Evolutionary conservation across 1,284 basidiomycete species (phyloP).

Genomic region (Trametes pubescens): DNA sequence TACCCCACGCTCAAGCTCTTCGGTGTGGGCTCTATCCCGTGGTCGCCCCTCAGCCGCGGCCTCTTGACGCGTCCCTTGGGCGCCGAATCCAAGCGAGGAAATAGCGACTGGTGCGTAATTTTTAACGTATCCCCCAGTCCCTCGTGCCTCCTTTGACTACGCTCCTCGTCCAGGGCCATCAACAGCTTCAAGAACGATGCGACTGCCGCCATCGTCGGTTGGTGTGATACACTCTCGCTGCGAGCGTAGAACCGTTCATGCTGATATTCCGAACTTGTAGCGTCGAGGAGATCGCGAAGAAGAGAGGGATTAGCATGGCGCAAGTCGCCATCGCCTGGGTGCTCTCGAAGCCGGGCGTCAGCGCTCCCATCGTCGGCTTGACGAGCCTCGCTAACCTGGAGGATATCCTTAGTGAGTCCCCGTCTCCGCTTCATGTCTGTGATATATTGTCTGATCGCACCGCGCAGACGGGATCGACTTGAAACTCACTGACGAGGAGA

Average conservation of each 20-base stretch:
- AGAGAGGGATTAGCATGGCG: constrained; percentile 47
- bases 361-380: constrained; percentile 50
- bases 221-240: constrained; percentile 12
- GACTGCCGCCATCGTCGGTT: constrained; percentile 35
- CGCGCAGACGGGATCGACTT: constrained; percentile 25
- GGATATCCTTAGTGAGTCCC: constrained; percentile 40
- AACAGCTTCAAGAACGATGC: constrained; percentile 11
- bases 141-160: background rate
- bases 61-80: constrained; percentile 51
- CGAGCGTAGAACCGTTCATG: background rate
- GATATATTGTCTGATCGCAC: background rate
- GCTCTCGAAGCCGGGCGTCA: constrained; percentile 38
- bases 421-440: background rate
- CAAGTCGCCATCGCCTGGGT: constrained; percentile 51
- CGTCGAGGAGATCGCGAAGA: constrained; percentile 49
- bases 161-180: constrained; percentile 14
- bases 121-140: too few species aligned
- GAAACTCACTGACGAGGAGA: constrained; percentile 30
- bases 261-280: constrained; percentile 25
- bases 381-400: constrained; percentile 45
- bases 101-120: constrained; percentile 47
- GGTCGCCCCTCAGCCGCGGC: constrained; percentile 59
- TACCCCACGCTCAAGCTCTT: constrained; percentile 42
- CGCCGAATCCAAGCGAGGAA: constrained; percentile 39
- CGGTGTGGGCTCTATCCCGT: constrained; percentile 52